These are phyloP conservation scores for Kodamaea alishanica DNA, from an alignment of 1,139 yeast species.

Conservation along the genomic window DNA sequence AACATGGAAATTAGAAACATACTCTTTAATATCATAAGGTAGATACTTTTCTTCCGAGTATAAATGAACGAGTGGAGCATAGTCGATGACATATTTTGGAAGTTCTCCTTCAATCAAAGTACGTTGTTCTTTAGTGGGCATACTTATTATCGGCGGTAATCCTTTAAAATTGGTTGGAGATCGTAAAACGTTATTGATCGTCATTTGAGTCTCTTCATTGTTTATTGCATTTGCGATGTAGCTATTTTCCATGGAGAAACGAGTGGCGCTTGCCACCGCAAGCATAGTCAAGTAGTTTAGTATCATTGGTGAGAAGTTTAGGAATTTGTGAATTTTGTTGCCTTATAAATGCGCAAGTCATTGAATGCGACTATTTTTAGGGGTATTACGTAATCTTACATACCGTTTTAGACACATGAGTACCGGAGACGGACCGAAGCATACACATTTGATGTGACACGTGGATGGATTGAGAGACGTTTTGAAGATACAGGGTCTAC, in stretches of 20 bases:
- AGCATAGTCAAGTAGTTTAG: too few species aligned
- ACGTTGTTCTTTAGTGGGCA: constrained; percentile 30
- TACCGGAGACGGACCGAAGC: too few species aligned
- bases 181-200: constrained; percentile 22
- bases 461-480: too few species aligned
- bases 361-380: too few species aligned
- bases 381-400: too few species aligned
- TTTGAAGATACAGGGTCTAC: too few species aligned
- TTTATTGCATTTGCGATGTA: constrained; percentile 3
- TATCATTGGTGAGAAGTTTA: too few species aligned
- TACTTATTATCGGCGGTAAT: constrained; percentile 35
- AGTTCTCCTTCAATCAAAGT: constrained; percentile 52
- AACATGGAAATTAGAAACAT: constrained; percentile 59
- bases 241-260: constrained; percentile 1
- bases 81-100: constrained; percentile 70
- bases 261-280: too few species aligned
- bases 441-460: too few species aligned
- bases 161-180: constrained; percentile 28
- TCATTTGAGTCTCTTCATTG: constrained; percentile 13
- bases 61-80: constrained; percentile 78
- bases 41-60: constrained; percentile 85
- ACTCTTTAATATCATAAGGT: constrained; percentile 78
- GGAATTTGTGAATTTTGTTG: too few species aligned
- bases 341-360: too few species aligned
- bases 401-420: too few species aligned